Base-by-base conservation (phyloP, 768 basidiomycete genomes). In the Podaxis sp. region DNA sequence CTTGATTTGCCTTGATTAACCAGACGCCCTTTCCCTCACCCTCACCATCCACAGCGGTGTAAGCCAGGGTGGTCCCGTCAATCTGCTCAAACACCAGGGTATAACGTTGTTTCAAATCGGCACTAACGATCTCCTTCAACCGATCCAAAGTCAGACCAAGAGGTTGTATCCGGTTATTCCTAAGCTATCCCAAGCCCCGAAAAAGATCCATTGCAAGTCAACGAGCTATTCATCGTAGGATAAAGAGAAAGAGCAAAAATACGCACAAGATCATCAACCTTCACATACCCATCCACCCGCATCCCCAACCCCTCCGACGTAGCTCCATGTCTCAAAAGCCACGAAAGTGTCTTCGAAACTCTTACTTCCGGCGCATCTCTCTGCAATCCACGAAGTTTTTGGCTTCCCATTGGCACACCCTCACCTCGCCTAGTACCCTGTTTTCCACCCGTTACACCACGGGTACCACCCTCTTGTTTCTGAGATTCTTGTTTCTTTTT, bases 1-100 rank as follows among this genome's bases (percentile, higher is more conserved):
- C 94, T 73, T 96, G 94, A 67, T 92, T 94, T 7, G 94, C 94
- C 38, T 89, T 82, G 66, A 96, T 93, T 88, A 89, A 92, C 91
- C 91, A 91, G n/a, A 79, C 71, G 8, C 80, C 76, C 9, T 70
- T 76, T 3, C 68, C 36, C 57, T 55, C 29, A 22, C 12, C 57
- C 36, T 62, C 24, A 25, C 67, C 68, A 25, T 70, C 55, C 36
- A 73, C 68, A 59, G 52, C 63, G 41, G 66, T 55, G 12, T 41
- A 36, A 54, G 38, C 52, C 1, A 56, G 50, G 12, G 61, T 53
- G 15, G 66, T 68, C 13, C 59, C 61, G 13, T 70, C 68, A 9
- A 65, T 72, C n/a, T 69, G 54, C 66, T 93, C 90, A 38, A 77
- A 72, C 11, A 84, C 55, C 62, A 90, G 76, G 70, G 82, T 81